Evolutionary conservation across 73 alveolate genomes (phyloP).

Genomic region (Stentor roeselii): DNA sequence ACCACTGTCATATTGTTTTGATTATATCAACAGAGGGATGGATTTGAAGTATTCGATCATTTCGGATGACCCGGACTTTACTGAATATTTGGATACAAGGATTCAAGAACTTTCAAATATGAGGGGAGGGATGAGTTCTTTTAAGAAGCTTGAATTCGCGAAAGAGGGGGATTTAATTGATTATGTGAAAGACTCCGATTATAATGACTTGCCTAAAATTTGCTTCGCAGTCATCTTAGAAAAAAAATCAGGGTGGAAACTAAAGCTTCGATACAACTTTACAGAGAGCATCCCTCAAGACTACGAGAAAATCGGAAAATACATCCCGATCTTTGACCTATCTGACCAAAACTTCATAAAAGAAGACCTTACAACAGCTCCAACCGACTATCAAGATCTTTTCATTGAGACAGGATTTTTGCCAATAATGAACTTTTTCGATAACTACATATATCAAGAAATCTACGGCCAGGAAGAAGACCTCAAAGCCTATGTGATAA

Average conservation of each 20-base stretch:
- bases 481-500: conserved; percentile 23
- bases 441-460: conserved; percentile 13
- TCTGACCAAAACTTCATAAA: neutral
- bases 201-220: conserved; percentile 24
- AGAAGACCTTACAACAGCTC: neutral
- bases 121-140: no score
- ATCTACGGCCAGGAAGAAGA: conserved; percentile 27
- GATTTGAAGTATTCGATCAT: no score
- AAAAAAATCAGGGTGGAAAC: neutral
- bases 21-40: no score
- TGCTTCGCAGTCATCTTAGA: conserved; percentile 20
- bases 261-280: neutral
- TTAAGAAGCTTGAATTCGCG: neutral
- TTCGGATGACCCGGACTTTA: no score
- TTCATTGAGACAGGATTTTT: conserved; percentile 15
- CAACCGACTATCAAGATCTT: conserved; percentile 7
- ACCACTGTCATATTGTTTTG: no score
- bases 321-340: neutral
- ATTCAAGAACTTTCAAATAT: no score
- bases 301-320: neutral
- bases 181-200: neutral
- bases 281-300: neutral
- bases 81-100: no score
- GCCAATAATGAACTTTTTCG: conserved; percentile 13
- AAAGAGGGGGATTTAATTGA: conserved; percentile 26